A percentile compares a stretch with the other conserved stretches of the same genome.
Conservation (phyloP, 805 yeast species). For the Scheffersomyces amazonensis region DNA sequence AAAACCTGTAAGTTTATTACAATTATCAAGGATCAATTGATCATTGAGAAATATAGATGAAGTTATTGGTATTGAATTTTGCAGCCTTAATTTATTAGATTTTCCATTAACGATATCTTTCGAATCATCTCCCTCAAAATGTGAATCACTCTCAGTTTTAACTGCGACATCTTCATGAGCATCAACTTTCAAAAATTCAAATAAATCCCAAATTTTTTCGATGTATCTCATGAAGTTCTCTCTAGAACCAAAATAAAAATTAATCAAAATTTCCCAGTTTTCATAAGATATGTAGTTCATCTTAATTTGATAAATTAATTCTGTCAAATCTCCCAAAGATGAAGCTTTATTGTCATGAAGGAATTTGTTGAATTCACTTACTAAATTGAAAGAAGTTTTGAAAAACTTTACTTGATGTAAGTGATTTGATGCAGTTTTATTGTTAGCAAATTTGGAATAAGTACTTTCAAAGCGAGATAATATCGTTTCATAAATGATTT, state of each 20-base stretch:
- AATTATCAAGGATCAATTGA: conserved; percentile 13
- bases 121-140: too few species aligned
- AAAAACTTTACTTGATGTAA: conserved; percentile 4
- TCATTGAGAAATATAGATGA: conserved; percentile 11
- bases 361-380: conserved; percentile 7
- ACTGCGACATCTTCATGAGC: neutral
- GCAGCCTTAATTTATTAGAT: too few species aligned
- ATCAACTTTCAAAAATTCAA: conserved; percentile 12
- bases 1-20: conserved; percentile 17
- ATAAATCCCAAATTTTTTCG: conserved; percentile 21
- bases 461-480: conserved; percentile 12
- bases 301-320: conserved; percentile 7
- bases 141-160: too few species aligned
- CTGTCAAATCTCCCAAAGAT: conserved; percentile 4
- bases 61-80: conserved; percentile 18
- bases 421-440: conserved; percentile 1
- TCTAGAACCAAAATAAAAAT: conserved; percentile 22
- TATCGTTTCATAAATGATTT: conserved; percentile 7
- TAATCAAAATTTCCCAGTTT: conserved; percentile 14
- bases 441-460: conserved; percentile 10
- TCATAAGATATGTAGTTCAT: conserved; percentile 2
- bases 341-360: neutral
- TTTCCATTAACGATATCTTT: too few species aligned
- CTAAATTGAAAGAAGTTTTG: conserved; percentile 6
- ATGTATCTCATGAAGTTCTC: conserved; percentile 19